Evolutionary conservation across 179 eudicot genomes (phyloP).

Genomic region (Corrigiola litoralis): DNA sequence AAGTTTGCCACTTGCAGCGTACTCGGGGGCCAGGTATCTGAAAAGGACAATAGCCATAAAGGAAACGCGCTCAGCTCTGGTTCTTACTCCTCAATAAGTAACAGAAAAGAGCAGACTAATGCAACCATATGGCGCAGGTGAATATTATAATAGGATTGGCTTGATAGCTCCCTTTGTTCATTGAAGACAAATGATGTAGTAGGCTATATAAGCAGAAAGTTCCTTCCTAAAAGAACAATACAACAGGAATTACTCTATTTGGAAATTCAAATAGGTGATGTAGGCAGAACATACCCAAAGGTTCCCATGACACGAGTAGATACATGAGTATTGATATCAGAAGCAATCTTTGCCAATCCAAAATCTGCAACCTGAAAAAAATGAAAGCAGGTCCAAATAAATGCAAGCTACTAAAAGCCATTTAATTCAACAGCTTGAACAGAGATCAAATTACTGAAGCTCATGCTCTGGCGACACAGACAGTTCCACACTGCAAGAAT

Average conservation of each 20-base stretch:
- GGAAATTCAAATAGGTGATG: neutral
- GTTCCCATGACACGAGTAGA: constrained; percentile 98
- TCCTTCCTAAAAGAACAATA: neutral
- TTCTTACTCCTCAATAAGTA: neutral
- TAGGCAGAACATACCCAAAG: constrained; percentile 54
- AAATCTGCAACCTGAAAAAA: constrained; percentile 81
- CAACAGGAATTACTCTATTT: neutral
- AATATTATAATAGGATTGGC: neutral
- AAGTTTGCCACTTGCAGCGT: constrained; percentile 93
- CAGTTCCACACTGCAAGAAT: no score
- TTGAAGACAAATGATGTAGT: neutral
- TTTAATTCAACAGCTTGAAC: neutral
- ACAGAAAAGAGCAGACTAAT: neutral
- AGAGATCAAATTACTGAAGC: neutral
- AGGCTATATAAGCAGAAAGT: no score
- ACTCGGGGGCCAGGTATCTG: constrained; percentile 95
- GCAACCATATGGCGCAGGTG: neutral
- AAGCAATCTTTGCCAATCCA: constrained; percentile 83
- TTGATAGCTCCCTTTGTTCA: neutral
- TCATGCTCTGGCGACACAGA: neutral
- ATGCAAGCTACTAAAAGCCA: neutral
- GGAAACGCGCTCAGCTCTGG: neutral
- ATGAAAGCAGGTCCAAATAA: neutral
- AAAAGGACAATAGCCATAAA: constrained; percentile 10
- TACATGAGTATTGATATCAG: constrained; percentile 76